phyloP scores from a whole-genome alignment of 1,284 basidiomycete genomes.

The Ceratobasidium sp. region DNA sequence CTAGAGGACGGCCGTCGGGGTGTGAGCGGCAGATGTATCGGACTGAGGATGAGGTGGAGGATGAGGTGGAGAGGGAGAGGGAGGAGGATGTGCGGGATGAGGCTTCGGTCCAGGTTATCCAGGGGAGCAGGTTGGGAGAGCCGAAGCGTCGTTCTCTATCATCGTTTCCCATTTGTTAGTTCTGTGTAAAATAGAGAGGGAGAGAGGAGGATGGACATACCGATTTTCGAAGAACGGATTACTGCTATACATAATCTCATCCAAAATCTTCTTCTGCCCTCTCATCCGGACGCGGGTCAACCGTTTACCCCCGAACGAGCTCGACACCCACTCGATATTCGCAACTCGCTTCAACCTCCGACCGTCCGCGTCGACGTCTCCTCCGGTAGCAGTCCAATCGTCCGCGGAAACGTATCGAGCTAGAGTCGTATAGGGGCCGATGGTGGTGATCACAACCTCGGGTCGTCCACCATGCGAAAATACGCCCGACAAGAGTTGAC shows the following conservation, averaged over 20 bases:
- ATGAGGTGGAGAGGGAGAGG: conserved; percentile 14
- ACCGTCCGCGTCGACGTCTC: conserved; percentile 5
- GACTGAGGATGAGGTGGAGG: conserved; percentile 10
- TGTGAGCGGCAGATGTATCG: conserved; percentile 42
- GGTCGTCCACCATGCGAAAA: conserved; percentile 30
- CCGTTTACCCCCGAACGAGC: conserved; percentile 38
- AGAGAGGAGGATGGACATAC: neutral
- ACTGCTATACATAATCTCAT: conserved; percentile 42
- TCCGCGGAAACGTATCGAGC: conserved; percentile 33
- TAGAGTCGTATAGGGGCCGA: conserved; percentile 37
- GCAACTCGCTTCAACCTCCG: conserved; percentile 23
- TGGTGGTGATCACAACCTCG: conserved; percentile 36
- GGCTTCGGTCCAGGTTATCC: conserved; percentile 34
- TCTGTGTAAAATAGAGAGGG: neutral
- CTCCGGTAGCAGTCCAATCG: conserved; percentile 5
- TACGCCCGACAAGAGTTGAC: conserved; percentile 27
- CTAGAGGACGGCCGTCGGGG: conserved; percentile 33
- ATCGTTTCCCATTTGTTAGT: neutral
- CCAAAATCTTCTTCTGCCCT: conserved; percentile 42
- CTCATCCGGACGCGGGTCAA: conserved; percentile 32
- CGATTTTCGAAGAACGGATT: conserved; percentile 37
- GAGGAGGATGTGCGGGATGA: conserved; percentile 25
- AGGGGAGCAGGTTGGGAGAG: conserved; percentile 35
- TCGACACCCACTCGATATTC: conserved; percentile 40
- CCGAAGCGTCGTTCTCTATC: conserved; percentile 42